Evolutionary conservation across 768 basidiomycete species (phyloP), one percentile per base, ranked within the genome.

Genomic region (Auriculariales sp.): DNA sequence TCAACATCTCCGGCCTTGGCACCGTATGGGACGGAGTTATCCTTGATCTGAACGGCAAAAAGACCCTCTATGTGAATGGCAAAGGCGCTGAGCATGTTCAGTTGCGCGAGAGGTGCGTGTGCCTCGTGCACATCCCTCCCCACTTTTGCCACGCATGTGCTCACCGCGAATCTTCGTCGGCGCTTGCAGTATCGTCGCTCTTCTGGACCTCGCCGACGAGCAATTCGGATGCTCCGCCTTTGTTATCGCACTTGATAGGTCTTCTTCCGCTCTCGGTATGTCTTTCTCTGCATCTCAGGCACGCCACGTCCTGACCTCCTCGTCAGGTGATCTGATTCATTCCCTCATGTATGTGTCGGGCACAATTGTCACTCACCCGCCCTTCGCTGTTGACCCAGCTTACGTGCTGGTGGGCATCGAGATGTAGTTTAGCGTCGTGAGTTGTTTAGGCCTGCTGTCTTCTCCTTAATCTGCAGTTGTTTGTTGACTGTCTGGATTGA

Each of bases 301-400:
- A 4, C 5, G n/a, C 6, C 6, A 11, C 22, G 12, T 6, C 22
- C 19, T 44, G 39, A 19, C 46, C 10, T 49, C 11, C 22, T 28
- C 22, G 28, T 14, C 19, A 48, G 62, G 81, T 56, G 77, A 79
- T 58, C 69, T 91, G 50, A 69, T 93, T 31, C 91, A 93, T 60
- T 83, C 90, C 46, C 72, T 93, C 54, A 87, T 93, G 85, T 93
- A 93, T 65, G 85, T 92, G 48, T 89, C 89, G 54, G 90, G 86
- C 49, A 77, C 74, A 46, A 82, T 93, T 48, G 80, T 93, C 47
- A 85, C 87, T 49, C 81, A 78, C 60, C 83, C 85, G 49, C 78
- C 77, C 24, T 86, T 84, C 71, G 70, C 78, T 58, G 77, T 82
- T 51, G 77, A 87, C 59, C 73, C 82, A 27, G 77, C 80, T 15